A percentile compares a stretch with the other conserved stretches of the same genome.
Evolutionary conservation across 441 rosid species (phyloP).

Genomic region (Syzygium malaccense): DNA sequence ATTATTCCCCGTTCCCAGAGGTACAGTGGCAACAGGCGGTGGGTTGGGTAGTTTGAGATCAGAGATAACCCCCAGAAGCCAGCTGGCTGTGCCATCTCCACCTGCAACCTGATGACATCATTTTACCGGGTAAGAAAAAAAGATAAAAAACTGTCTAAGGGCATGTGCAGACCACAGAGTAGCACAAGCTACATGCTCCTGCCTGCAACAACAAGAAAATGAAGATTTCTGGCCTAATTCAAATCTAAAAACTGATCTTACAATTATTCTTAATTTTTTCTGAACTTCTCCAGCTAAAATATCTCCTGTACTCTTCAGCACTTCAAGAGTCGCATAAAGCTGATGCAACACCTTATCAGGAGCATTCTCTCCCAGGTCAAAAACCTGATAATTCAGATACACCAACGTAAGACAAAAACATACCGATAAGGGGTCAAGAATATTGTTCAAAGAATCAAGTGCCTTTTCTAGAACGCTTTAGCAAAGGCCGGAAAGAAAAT

Average conservation of each 20-base stretch:
- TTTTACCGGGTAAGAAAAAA: background rate
- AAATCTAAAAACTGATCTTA: conserved; percentile 14
- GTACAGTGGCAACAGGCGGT: background rate
- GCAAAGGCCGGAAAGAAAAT: background rate
- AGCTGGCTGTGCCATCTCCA: background rate
- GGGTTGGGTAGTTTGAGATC: background rate
- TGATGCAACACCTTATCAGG: conserved; percentile 34
- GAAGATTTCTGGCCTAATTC: background rate
- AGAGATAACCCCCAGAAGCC: background rate
- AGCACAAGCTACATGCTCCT: background rate
- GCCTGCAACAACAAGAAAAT: background rate
- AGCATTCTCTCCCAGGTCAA: conserved; percentile 30
- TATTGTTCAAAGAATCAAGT: background rate
- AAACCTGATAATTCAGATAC: conserved; percentile 25
- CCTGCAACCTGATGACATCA: background rate
- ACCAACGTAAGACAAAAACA: background rate
- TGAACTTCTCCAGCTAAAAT: conserved; percentile 27
- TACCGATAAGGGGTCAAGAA: background rate
- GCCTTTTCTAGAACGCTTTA: background rate
- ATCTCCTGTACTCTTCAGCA: conserved; percentile 23
- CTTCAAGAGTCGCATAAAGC: conserved; percentile 24
- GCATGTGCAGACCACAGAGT: background rate
- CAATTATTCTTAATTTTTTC: conserved; percentile 37
- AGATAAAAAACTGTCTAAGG: background rate
- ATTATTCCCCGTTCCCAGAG: background rate